Percentiles rank a stretch among this genome's conserved stretches.
Evolutionary conservation across 371 early-diverging fungal genomes (phyloP).

Genomic region (Syncephalastrum racemosum): DNA sequence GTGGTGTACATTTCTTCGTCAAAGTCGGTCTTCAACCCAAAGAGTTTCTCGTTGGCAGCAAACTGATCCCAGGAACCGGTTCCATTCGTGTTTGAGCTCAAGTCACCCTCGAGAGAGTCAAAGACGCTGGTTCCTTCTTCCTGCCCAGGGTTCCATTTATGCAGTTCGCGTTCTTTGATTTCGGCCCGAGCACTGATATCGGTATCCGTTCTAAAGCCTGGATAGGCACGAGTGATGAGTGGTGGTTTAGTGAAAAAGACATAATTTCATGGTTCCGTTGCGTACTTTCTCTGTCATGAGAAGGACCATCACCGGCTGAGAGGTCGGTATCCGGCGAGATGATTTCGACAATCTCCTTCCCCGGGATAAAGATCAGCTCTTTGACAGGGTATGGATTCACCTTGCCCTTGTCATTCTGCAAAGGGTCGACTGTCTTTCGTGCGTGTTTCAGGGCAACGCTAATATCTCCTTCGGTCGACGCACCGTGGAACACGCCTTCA

Average conservation of each 20-base stretch:
- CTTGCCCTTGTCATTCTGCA: constrained; percentile 35
- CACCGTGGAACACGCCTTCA: constrained; percentile 79
- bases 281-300: constrained; percentile 51
- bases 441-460: constrained; percentile 75
- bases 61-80: constrained; percentile 96
- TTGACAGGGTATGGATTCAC: constrained; percentile 47
- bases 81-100: constrained; percentile 22
- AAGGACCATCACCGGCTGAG: constrained; percentile 31
- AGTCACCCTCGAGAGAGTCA: constrained; percentile 47
- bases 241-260: constrained; percentile 28
- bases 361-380: constrained; percentile 62
- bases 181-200: constrained; percentile 78
- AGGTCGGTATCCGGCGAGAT: constrained; percentile 60
- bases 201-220: constrained; percentile 72
- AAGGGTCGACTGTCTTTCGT: constrained; percentile 39
- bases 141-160: constrained; percentile 81
- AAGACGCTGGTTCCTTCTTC: constrained; percentile 27
- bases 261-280: constrained; percentile 1
- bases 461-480: constrained; percentile 73
- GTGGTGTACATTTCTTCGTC: constrained; percentile 97
- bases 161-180: constrained; percentile 78
- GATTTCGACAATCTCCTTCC: constrained; percentile 72
- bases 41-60: constrained; percentile 91
- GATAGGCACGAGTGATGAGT: constrained; percentile 35
- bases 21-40: constrained; percentile 95